Base-by-base conservation (phyloP, 805 yeast genomes). In the Ogataea haglerorum region DNA sequence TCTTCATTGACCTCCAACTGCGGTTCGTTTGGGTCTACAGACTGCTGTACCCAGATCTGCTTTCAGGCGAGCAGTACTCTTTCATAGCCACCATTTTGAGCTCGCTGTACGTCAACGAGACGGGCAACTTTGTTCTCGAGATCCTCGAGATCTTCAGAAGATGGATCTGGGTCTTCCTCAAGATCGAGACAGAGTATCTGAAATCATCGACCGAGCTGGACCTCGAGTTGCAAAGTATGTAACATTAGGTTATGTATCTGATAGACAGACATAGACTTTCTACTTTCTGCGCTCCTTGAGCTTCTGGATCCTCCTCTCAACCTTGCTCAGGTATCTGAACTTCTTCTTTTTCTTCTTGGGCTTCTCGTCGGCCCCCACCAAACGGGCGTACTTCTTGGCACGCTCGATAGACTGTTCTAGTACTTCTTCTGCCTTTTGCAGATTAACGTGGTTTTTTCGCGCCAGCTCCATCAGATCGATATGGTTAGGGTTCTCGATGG, bases 101-200 rank as follows among this genome's bases (percentile, higher is more conserved):
- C 36, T 47, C 51, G 6, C 44, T 65, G 25, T 60, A 56, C 32
- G 62, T 64, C 17, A 69, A 75, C 17, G 85, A 76, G 48, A 61
- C 70, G 19, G 90, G 93, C 1, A 73, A 80, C 42, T 82, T 85
- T 47, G 62, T 75, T 9, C 65, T 87, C 40, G 93, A 90, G 54
- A 49, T 77, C 3, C 62, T 90, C 38, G 99, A 93, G 58, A 68
- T 93, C 6, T 50, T 82, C 7, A 73, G 99, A 64, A 74, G 99
- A 57, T 86, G 90, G 79, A 63, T 88, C 37, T 93, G 99, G 99
- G 77, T 89, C 30, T 74, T 86, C 46, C 68, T 91, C 57, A 82
- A 93, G 55, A 65, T 90, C 13, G 98, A 93, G 51, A 76, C 84
- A 22, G 97, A 91, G 57, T 80, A 71, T 32, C 48, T 63, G 35